These are phyloP conservation scores for Plantago ovata DNA, from an alignment of 257 asterid genomes.

Conservation along the genomic window DNA sequence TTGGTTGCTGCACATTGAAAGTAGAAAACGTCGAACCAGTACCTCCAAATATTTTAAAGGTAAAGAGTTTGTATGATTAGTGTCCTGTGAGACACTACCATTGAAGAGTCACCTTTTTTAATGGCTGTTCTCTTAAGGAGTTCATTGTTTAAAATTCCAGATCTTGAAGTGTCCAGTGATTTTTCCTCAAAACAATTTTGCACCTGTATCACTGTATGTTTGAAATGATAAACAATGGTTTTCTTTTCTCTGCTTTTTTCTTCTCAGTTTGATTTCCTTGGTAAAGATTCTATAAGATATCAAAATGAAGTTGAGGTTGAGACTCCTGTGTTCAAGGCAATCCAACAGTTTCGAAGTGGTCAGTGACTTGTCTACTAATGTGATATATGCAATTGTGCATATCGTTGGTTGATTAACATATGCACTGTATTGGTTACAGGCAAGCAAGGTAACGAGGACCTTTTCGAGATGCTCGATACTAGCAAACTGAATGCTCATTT, in stretches of 20 bases:
- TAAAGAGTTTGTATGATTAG: conserved; percentile 21
- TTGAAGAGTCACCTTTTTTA: conserved; percentile 18
- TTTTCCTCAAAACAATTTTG: neutral
- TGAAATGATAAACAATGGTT: conserved; percentile 11
- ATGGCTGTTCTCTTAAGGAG: conserved; percentile 19
- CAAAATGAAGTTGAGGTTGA: conserved; percentile 78
- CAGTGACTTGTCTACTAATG: conserved; percentile 30
- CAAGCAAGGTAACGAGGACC: conserved; percentile 67
- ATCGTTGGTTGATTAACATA: conserved; percentile 13
- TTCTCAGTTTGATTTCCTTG: conserved; percentile 95
- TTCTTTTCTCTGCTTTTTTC: conserved; percentile 19
- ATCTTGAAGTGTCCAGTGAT: conserved; percentile 10
- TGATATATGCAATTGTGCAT: conserved; percentile 3
- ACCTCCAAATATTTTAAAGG: conserved; percentile 92
- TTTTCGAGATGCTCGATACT: conserved; percentile 87
- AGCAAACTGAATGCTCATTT: conserved; percentile 91
- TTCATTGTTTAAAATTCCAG: neutral
- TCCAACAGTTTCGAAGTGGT: conserved; percentile 91
- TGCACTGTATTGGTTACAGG: conserved; percentile 42
- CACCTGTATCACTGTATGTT: conserved; percentile 18
- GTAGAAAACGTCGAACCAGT: conserved; percentile 90
- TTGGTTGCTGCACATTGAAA: conserved; percentile 98
- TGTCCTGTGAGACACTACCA: neutral
- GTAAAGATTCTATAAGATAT: conserved; percentile 98
- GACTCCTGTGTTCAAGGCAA: conserved; percentile 75